These are phyloP conservation scores for Testicularia cyperi DNA, from an alignment of 1,284 basidiomycete genomes.

Conservation along the genomic window DNA sequence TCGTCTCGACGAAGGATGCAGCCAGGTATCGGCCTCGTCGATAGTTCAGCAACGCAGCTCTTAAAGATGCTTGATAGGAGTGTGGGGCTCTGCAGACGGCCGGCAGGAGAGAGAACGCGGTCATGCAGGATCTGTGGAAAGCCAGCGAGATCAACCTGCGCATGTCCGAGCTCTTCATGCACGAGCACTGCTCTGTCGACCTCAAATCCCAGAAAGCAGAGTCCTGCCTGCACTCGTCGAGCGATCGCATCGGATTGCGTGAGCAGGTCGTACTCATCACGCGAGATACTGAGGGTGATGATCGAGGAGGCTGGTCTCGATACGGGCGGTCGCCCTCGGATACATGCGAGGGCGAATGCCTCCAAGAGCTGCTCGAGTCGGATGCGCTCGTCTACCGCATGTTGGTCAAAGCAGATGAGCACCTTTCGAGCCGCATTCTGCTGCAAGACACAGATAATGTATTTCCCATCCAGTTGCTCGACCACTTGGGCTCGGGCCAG, in stretches of 20 bases:
- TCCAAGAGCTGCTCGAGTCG: constrained; percentile 80
- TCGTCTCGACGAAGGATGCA: neutral
- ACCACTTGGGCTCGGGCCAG: constrained; percentile 60
- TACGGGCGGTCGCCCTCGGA: no score
- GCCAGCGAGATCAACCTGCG: constrained; percentile 17
- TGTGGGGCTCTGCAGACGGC: constrained; percentile 5
- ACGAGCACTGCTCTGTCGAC: constrained; percentile 4
- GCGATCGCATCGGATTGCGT: neutral
- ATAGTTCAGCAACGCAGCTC: neutral
- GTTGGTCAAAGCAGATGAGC: constrained; percentile 84
- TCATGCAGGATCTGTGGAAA: constrained; percentile 16
- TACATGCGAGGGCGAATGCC: neutral
- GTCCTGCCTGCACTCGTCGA: neutral
- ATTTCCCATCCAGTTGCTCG: constrained; percentile 84
- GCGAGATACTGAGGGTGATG: constrained; percentile 12
- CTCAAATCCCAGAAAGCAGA: constrained; percentile 15
- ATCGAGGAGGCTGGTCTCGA: no score
- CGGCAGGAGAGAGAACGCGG: constrained; percentile 3
- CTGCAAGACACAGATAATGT: constrained; percentile 70
- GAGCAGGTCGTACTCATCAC: constrained; percentile 12
- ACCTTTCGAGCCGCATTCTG: constrained; percentile 47
- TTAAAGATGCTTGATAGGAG: constrained; percentile 3
- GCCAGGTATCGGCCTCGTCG: neutral
- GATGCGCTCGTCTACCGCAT: constrained; percentile 86
- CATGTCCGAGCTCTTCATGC: constrained; percentile 11